phyloP scores from a whole-genome alignment of 169 alveolate species.

The Eimeria falciformis region DNA sequence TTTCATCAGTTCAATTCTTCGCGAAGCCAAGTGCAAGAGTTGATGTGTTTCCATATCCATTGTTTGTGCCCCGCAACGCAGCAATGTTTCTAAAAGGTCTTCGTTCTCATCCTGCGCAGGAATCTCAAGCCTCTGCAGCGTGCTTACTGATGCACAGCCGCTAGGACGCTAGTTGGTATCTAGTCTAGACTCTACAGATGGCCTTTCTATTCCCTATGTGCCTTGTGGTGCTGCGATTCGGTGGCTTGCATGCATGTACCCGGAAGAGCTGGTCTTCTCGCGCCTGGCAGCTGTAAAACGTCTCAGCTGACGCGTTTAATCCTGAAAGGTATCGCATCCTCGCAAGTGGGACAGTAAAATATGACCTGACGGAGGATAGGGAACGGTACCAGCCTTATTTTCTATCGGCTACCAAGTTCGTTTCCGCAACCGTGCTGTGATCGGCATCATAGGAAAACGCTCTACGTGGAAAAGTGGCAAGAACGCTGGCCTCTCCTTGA shows the following conservation, averaged over 20 bases:
- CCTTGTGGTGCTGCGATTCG: neutral
- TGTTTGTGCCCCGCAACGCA: conserved; percentile 74
- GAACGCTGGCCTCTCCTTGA: no score
- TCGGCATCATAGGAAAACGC: no score
- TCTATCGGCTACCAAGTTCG: no score
- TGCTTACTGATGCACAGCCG: neutral
- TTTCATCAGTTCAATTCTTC: conserved; percentile 65
- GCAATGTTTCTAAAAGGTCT: conserved; percentile 65
- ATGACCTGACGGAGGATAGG: no score
- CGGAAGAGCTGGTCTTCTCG: conserved; percentile 75
- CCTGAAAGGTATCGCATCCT: conserved; percentile 36
- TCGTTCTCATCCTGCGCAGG: conserved; percentile 75
- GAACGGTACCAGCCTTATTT: no score
- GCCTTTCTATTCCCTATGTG: neutral
- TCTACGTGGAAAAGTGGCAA: no score
- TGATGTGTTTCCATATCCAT: conserved; percentile 81
- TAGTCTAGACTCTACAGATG: neutral
- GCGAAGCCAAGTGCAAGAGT: conserved; percentile 77
- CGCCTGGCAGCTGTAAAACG: conserved; percentile 80
- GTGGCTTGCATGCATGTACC: neutral
- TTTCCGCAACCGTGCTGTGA: no score
- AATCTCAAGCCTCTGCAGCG: neutral
- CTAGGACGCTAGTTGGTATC: neutral
- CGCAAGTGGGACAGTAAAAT: neutral
- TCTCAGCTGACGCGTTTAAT: conserved; percentile 79